Base-by-base conservation (phyloP, 106 monocot genomes). In the Dactylorhiza incarnata region DNA sequence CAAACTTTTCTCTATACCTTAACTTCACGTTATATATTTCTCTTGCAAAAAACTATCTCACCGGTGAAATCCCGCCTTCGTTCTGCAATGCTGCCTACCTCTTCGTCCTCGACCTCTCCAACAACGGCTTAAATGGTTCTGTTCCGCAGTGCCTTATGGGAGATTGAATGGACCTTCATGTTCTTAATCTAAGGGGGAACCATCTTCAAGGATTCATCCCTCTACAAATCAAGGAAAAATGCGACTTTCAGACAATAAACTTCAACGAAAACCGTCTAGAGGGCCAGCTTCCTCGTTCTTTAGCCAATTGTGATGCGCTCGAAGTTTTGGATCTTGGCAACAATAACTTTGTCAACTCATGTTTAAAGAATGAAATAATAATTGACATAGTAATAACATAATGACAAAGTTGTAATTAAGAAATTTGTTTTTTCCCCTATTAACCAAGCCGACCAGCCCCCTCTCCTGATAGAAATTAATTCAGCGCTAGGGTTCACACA, bases 241-340 rank as follows among this genome's bases (percentile, higher is more conserved):
- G 91, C 68, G 49, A 11, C 0, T 70, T 89, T 8, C 73, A n/a
- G 48, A 86, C 86, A 7, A 25, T 95, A 51, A 82, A 89, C 82
- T 74, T 95, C 72, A 91, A 65, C 12, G 65, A 25, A 9, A 65
- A 65, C 29, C 65, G 29, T 26, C 13, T 65, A 3, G 12, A 65
- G 49, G 94, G 91, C 4, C 13, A 10, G 5, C 10, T 95, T 45
- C 94, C 94, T 12, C 23, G 14, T 14, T 80, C 85, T 53, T 63
- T 95, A 56, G n/a, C 54, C 15, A 91, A 79, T 46, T 95, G 94
- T 68, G 12, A 3, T 24, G 16, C 14, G 7, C 49, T 95, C 61
- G 83, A 87, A 52, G 76, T 91, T 74, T 78, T 95, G 19, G 85
- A 95, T 77, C 73, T 95, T 63, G 94, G 91, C 20, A 91, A 89